Evolutionary conservation across 768 basidiomycete genomes (phyloP).

Genomic region (Megacollybia marginata): DNA sequence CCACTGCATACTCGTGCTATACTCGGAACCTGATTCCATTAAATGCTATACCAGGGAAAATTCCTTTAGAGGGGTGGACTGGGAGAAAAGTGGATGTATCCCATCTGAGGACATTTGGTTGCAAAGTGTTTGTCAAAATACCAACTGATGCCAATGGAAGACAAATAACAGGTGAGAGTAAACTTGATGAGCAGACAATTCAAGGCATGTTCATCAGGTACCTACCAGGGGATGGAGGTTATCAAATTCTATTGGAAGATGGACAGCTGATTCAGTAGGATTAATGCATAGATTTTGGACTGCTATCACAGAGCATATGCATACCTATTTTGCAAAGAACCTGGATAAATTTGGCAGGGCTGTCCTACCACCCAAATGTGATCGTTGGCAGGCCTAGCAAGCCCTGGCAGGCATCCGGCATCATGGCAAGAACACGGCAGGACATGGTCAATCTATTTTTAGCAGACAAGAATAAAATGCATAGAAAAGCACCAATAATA

Average conservation of each 20-base stretch:
- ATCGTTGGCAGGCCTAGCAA: too few species aligned
- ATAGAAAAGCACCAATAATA: too few species aligned
- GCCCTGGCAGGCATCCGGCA: too few species aligned
- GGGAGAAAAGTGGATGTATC: neutral
- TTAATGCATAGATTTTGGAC: too few species aligned
- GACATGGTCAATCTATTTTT: too few species aligned
- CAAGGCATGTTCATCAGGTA: conserved; percentile 1
- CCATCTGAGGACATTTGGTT: conserved; percentile 1
- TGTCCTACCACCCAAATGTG: too few species aligned
- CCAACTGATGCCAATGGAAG: neutral
- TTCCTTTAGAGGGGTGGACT: neutral
- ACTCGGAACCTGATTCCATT: neutral
- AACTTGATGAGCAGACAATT: neutral
- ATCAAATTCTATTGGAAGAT: neutral
- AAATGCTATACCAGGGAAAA: neutral
- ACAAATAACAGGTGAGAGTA: neutral
- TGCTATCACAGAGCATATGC: too few species aligned
- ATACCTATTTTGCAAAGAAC: too few species aligned
- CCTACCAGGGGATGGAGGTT: neutral
- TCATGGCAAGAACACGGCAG: too few species aligned
- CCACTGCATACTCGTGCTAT: neutral
- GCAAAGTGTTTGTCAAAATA: neutral
- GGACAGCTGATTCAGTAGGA: too few species aligned
- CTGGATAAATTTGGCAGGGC: too few species aligned
- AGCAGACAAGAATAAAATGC: too few species aligned